phyloP scores from a whole-genome alignment of 164 flowering plant genomes.

The Berberis vulgaris region DNA sequence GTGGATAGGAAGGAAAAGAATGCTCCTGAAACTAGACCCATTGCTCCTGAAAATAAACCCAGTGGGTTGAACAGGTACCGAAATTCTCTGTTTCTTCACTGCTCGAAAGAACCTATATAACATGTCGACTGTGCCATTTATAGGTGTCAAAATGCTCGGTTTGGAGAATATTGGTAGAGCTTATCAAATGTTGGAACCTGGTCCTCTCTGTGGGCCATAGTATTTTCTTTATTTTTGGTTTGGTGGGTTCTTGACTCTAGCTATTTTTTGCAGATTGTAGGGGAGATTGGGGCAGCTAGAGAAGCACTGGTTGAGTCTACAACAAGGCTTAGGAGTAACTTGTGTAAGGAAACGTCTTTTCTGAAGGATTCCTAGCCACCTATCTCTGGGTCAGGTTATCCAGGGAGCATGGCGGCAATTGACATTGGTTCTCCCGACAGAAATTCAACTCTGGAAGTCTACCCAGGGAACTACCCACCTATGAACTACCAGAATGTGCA shows the following conservation, averaged over 20 bases:
- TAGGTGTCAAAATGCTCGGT: no score
- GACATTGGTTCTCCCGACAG: conserved; percentile 40
- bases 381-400: conserved; percentile 23
- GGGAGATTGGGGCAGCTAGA: conserved; percentile 87
- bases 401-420: conserved; percentile 19
- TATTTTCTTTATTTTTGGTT: no score
- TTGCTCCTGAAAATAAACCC: conserved; percentile 35
- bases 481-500: conserved; percentile 33
- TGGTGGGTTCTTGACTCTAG: no score
- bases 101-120: no score
- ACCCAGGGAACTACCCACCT: background rate
- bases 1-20: conserved; percentile 44
- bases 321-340: conserved; percentile 48
- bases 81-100: background rate
- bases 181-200: no score
- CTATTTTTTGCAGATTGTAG: conserved; percentile 53
- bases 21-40: conserved; percentile 9
- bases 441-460: conserved; percentile 5
- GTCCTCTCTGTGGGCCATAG: no score
- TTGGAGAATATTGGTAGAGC: no score
- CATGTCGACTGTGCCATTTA: no score
- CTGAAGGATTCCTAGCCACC: conserved; percentile 42
- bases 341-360: conserved; percentile 47
- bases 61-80: conserved; percentile 23
- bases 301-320: conserved; percentile 90